Evolutionary conservation across 441 rosid species (phyloP).

Genomic region (Viola pubescens): DNA sequence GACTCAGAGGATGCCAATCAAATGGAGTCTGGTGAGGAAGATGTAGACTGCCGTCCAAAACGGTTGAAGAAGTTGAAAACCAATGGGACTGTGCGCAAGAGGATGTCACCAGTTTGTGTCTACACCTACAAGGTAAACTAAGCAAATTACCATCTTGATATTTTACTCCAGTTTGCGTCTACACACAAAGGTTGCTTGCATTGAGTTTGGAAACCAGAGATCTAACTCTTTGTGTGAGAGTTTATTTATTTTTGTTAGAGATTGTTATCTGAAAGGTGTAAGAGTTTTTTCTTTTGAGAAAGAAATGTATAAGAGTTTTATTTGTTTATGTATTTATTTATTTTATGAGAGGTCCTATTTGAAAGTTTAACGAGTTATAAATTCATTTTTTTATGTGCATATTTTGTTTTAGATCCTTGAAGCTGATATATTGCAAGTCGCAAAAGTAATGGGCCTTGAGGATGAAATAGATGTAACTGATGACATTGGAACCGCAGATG

Average conservation of each 20-base stretch:
- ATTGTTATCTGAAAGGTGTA: background rate
- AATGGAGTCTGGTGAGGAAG: slow-evolving; percentile 48
- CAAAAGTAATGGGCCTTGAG: slow-evolving; percentile 84
- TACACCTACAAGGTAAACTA: slow-evolving; percentile 66
- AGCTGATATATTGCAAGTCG: slow-evolving; percentile 81
- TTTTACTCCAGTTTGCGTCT: background rate
- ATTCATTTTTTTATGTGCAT: slow-evolving; percentile 12
- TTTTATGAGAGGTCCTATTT: background rate
- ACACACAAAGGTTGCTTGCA: background rate
- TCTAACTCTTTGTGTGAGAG: background rate
- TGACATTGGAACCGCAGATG: slow-evolving; percentile 78
- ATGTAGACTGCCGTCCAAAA: slow-evolving; percentile 31
- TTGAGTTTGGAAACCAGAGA: background rate
- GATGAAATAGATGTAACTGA: slow-evolving; percentile 63
- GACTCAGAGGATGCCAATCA: slow-evolving; percentile 24
- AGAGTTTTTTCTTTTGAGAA: too few relatives aligned
- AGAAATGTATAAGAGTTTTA: too few relatives aligned
- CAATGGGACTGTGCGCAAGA: slow-evolving; percentile 29
- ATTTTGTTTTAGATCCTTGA: slow-evolving; percentile 50
- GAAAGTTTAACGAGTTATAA: background rate
- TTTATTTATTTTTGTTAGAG: too few relatives aligned
- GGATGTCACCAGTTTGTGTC: slow-evolving; percentile 47
- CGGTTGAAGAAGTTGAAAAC: slow-evolving; percentile 27
- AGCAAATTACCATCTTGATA: slow-evolving; percentile 1
- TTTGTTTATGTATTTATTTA: background rate